These are phyloP conservation scores for Pseudonitzschia delicatissima DNA, from an alignment of 108 stramenopile genomes.

Conservation along the genomic window DNA sequence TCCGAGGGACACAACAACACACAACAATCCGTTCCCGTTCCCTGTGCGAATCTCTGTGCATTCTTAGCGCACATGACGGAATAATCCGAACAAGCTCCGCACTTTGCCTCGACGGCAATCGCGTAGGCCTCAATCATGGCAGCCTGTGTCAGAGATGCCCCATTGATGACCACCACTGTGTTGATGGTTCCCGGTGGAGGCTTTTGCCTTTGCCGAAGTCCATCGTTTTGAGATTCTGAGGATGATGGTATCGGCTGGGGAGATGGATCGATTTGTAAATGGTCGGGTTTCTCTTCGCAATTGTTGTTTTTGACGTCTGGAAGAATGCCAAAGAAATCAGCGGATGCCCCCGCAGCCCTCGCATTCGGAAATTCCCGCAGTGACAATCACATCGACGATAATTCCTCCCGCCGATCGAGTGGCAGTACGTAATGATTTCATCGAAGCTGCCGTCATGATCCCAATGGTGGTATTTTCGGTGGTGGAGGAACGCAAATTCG, in stretches of 20 bases:
- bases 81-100: conserved; percentile 27
- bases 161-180: conserved; percentile 37
- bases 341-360: conserved; percentile 37
- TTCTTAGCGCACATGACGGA: conserved; percentile 34
- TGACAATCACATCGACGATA: conserved; percentile 41
- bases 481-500: not conserved
- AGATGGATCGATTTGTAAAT: too few species aligned
- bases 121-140: conserved; percentile 50
- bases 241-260: not conserved
- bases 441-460: conserved; percentile 45
- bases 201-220: not conserved
- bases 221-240: not conserved
- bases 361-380: conserved; percentile 50
- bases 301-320: conserved; percentile 1
- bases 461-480: conserved; percentile 27
- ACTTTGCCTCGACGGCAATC: conserved; percentile 51
- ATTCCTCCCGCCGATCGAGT: conserved; percentile 21
- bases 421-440: conserved; percentile 31
- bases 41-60: conserved; percentile 21
- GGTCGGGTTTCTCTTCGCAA: not conserved
- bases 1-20: conserved; percentile 5
- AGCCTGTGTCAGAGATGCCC: conserved; percentile 14
- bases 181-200: conserved; percentile 43
- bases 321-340: conserved; percentile 37
- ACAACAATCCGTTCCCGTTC: conserved; percentile 47